These are phyloP conservation scores for Diaporthe batatas DNA, from an alignment of 2,329 filamentous ascomycete species.

Conservation along the genomic window DNA sequence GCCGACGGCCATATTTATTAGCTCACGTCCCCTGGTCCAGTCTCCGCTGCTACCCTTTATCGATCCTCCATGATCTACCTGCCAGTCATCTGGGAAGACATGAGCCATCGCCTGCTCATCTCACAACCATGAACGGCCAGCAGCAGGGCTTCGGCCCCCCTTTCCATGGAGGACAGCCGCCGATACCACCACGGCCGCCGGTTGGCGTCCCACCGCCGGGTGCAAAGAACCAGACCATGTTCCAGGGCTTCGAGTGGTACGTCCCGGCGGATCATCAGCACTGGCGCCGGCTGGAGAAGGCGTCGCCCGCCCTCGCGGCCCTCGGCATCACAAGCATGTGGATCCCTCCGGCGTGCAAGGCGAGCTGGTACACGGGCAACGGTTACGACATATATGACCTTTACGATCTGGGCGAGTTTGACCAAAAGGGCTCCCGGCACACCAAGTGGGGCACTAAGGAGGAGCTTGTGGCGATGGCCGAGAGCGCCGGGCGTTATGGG, in stretches of 20 bases:
- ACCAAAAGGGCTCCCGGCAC: constrained; percentile 72
- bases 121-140: constrained; percentile 43
- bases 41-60: neutral
- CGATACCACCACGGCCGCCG: constrained; percentile 6
- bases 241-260: constrained; percentile 83
- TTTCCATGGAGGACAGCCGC: constrained; percentile 6
- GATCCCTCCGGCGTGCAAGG: constrained; percentile 81
- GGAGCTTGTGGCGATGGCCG: constrained; percentile 68
- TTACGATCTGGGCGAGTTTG: constrained; percentile 79
- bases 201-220: constrained; percentile 16
- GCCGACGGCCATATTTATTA: constrained; percentile 12
- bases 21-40: neutral
- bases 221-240: constrained; percentile 62
- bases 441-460: constrained; percentile 79
- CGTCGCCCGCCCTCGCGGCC: constrained; percentile 66
- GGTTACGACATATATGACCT: constrained; percentile 78
- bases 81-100: neutral
- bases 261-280: constrained; percentile 71
- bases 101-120: neutral
- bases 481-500: constrained; percentile 63
- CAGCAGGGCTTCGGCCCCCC: constrained; percentile 11
- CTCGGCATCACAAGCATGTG: constrained; percentile 74
- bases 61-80: constrained; percentile 4
- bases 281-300: constrained; percentile 68
- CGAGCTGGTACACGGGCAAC: constrained; percentile 70